These are phyloP conservation scores for Pyrenophora tritici-repentis DNA, from an alignment of 2,329 filamentous ascomycete species.

Conservation along the genomic window DNA sequence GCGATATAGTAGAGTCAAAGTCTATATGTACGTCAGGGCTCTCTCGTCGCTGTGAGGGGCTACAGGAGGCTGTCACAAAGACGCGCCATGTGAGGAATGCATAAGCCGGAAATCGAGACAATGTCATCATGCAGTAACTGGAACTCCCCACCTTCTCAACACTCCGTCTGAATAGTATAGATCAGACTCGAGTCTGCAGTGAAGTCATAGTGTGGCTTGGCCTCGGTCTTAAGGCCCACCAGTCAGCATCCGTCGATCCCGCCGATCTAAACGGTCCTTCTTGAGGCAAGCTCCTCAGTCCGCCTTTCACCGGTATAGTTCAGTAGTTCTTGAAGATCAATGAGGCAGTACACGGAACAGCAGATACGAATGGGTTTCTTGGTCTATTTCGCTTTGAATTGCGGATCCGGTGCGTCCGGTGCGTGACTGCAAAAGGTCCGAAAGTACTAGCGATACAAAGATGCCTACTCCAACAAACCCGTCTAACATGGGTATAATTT, in stretches of 20 bases:
- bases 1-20: too few species aligned
- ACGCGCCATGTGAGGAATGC: too few species aligned
- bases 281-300: neutral
- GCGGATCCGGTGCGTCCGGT: conserved; percentile 5
- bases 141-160: neutral
- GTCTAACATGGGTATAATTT: conserved; percentile 9
- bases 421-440: conserved; percentile 1
- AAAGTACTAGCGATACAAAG: conserved; percentile 3
- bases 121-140: neutral
- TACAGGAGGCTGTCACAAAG: too few species aligned
- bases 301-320: neutral
- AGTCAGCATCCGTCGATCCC: neutral
- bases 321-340: neutral
- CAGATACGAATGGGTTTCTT: neutral
- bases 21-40: too few species aligned
- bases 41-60: too few species aligned
- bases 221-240: neutral
- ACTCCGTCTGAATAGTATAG: neutral
- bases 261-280: conserved; percentile 9
- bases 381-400: neutral
- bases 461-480: neutral
- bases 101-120: neutral
- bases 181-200: neutral
- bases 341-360: neutral
- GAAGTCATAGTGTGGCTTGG: neutral